Evolutionary conservation across 148 eudicot species (phyloP), one percentile per base, ranked within the genome.

Genomic region (Chenopodium berlandieri): DNA sequence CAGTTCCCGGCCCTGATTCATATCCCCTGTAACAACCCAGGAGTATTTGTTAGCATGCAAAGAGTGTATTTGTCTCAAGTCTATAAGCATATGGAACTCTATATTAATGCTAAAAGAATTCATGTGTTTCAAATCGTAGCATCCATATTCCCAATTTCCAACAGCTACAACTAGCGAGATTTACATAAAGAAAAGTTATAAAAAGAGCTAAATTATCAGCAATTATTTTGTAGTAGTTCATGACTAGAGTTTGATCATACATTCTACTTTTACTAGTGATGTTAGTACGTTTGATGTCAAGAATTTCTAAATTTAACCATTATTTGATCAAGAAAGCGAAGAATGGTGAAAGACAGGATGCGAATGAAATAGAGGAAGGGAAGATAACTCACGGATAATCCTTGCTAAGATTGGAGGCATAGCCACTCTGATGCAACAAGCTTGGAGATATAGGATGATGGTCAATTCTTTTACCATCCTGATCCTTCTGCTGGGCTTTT

Each of bases 391-490:
- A 94, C 98, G 79, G 88, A 88, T 80, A 88, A 71, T 94, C 97
- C 87, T 90, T 91, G 90, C 82, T 87, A 83, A 87, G 86, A 84
- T 83, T 88, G 80, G 88, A 81, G 3, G 83, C 78, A 72, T 81
- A 88, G 78, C 82, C 90, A 81, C 88, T 90, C 81, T 89, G 89
- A 84, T 97, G 99, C 82, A 97, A 84, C 88, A 91, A 87, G 85
- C 99, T 97, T 17, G 98, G 99, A 62, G 95, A 91, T 47, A 94
- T 91, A 40, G 93, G 92, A 66, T 58, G 88, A 71, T 77, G 89
- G 58, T 88, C 89, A 37, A 63, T 80, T 85, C 90, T 88, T 77
- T 75, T 88, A 84, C 79, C 83, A 76, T 25, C 83, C 85, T 85
- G 91, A 67, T 91, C 97, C 81, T 88, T 91, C 87, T 79, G 88